Evolutionary conservation across 2,329 filamentous ascomycete species (phyloP).

Genomic region (Colletotrichum orbiculare): DNA sequence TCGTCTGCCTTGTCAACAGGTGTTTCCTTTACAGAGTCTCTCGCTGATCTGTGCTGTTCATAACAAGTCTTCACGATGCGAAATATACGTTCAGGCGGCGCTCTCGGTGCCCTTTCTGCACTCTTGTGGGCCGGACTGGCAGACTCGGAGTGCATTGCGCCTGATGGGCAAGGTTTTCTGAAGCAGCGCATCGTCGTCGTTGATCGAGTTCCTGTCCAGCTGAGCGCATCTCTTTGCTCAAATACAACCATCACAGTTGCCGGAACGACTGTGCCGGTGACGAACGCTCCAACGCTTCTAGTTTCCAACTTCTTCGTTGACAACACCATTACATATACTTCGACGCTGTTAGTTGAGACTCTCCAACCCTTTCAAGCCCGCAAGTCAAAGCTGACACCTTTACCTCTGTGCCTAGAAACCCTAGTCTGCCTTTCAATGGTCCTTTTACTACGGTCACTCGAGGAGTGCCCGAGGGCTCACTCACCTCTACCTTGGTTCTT

Average conservation of each 20-base stretch:
- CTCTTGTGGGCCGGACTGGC: neutral
- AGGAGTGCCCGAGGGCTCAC: neutral
- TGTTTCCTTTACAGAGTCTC: neutral
- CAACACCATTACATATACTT: constrained; percentile 16
- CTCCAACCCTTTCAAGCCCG: fast-evolving
- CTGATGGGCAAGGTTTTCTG: neutral
- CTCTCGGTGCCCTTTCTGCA: neutral
- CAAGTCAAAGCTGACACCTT: neutral
- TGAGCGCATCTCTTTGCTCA: constrained; percentile 16
- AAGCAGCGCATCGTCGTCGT: constrained; percentile 8
- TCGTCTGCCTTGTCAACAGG: neutral
- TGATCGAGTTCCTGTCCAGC: constrained; percentile 7
- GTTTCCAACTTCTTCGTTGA: constrained; percentile 19
- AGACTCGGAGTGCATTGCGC: neutral
- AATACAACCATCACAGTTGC: constrained; percentile 21
- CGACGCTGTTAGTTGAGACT: constrained; percentile 9
- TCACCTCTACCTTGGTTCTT: neutral
- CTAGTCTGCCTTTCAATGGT: neutral
- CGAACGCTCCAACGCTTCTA: constrained; percentile 20
- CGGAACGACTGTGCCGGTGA: constrained; percentile 13
- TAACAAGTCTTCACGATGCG: neutral
- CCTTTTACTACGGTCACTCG: constrained; percentile 5
- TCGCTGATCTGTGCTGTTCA: neutral
- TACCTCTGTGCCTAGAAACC: neutral
- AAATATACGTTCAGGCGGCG: neutral